Percentiles rank a stretch among this genome's conserved stretches.
These are phyloP conservation scores for Chaetomiaceae sp. DNA, from an alignment of 2,329 filamentous ascomycete genomes.

Conservation along the genomic window DNA sequence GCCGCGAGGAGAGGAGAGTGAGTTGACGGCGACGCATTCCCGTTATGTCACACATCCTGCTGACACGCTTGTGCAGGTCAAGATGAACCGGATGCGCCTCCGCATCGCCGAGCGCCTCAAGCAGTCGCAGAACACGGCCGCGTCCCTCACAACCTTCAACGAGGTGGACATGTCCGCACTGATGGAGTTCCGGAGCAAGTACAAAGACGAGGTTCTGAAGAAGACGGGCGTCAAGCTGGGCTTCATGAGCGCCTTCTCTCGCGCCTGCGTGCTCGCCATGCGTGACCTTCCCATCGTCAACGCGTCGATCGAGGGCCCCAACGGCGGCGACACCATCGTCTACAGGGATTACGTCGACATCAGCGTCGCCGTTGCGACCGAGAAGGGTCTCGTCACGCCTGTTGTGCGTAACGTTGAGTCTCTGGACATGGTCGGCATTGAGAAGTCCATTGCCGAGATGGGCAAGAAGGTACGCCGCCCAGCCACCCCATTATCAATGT, in stretches of 20 bases:
- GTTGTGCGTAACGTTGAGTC: slow-evolving; percentile 90
- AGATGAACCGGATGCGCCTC: slow-evolving; percentile 99
- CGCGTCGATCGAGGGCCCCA: slow-evolving; percentile 91
- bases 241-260: slow-evolving; percentile 98
- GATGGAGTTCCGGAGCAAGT: slow-evolving; percentile 94
- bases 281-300: slow-evolving; percentile 92
- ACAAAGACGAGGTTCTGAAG: slow-evolving; percentile 95
- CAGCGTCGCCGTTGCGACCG: slow-evolving; percentile 92
- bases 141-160: slow-evolving; percentile 96
- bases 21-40: slow-evolving; percentile 28
- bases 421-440: slow-evolving; percentile 82
- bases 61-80: slow-evolving; percentile 57
- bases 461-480: slow-evolving; percentile 75
- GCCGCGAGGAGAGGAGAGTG: slow-evolving; percentile 82
- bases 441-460: slow-evolving; percentile 86
- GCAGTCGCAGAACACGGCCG: slow-evolving; percentile 98
- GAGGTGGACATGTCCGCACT: slow-evolving; percentile 98
- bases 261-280: slow-evolving; percentile 85
- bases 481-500: neutral
- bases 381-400: slow-evolving; percentile 94
- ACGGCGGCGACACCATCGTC: slow-evolving; percentile 93
- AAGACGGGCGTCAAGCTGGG: slow-evolving; percentile 95
- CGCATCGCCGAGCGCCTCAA: slow-evolving; percentile 96
- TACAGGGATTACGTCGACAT: slow-evolving; percentile 98
- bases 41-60: neutral